Conservation (phyloP, 148 eudicot genomes). For the Vaccinium vitisidaea region DNA sequence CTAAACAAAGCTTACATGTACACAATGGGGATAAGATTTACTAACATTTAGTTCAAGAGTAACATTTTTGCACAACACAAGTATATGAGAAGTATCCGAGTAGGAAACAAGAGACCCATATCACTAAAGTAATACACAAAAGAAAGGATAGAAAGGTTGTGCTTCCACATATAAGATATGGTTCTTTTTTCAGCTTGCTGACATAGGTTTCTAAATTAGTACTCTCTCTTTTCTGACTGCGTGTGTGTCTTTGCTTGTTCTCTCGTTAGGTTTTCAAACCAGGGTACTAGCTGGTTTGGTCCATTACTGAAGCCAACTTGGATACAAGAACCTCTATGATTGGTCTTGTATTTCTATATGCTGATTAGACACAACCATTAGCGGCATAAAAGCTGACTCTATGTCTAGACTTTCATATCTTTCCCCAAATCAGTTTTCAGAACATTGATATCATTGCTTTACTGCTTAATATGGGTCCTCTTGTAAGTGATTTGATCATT, state of each 20-base stretch:
- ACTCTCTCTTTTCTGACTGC: not conserved
- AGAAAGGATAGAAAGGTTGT: too few species aligned
- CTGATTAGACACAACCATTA: not conserved
- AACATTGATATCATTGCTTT: not conserved
- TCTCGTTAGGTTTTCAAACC: not conserved
- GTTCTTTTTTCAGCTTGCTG: not conserved
- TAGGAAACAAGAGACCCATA: too few species aligned
- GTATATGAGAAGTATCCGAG: too few species aligned
- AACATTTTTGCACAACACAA: too few species aligned
- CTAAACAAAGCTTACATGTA: too few species aligned
- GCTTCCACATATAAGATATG: too few species aligned
- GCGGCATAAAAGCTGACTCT: not conserved
- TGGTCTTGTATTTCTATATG: not conserved
- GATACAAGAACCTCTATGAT: not conserved
- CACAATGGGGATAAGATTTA: too few species aligned
- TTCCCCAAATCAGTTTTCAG: not conserved
- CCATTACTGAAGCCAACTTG: not conserved
- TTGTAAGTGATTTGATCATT: not conserved
- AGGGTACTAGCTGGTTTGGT: not conserved
- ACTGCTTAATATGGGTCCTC: not conserved
- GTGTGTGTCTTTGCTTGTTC: not conserved
- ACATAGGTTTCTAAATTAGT: not conserved
- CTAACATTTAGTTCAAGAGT: too few species aligned
- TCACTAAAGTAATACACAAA: too few species aligned
- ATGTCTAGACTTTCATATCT: not conserved